Conservation (phyloP, 176 grass and related monocot species). For the Raddia guianensis region DNA sequence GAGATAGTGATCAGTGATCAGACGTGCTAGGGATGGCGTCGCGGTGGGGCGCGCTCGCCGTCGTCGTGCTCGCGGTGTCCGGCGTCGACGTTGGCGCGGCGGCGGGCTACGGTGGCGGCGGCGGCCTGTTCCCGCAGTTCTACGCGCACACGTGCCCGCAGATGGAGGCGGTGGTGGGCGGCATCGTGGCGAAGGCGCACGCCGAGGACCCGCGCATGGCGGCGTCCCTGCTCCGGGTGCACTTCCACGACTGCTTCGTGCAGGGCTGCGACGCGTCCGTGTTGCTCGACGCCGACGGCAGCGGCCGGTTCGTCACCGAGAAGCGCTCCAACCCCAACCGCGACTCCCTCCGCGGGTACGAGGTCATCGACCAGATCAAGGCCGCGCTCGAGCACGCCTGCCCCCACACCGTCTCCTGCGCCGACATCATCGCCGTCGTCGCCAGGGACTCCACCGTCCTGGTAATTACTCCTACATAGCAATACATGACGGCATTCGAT, state of each 20-base stretch:
- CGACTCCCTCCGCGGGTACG: constrained; percentile 73
- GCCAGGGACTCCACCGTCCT: constrained; percentile 77
- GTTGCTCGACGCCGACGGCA: constrained; percentile 79
- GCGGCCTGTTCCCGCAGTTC: constrained; percentile 62
- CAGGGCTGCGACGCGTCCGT: constrained; percentile 90
- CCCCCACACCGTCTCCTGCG: constrained; percentile 71
- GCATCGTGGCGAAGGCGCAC: constrained; percentile 65
- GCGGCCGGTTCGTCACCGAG: constrained; percentile 62
- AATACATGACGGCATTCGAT: no score
- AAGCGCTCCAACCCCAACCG: constrained; percentile 77
- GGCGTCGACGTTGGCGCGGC: constrained; percentile 9
- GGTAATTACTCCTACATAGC: constrained; percentile 26
- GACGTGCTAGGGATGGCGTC: constrained; percentile 17
- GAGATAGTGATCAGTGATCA: not conserved
- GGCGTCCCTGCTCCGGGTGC: constrained; percentile 78
- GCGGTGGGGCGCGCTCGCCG: constrained; percentile 36
- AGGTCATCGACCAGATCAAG: constrained; percentile 96
- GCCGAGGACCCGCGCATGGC: constrained; percentile 83
- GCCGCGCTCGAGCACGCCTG: constrained; percentile 68
- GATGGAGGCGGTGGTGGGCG: constrained; percentile 56
- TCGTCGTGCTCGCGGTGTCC: not conserved
- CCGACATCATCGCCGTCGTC: constrained; percentile 71
- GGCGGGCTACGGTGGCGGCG: constrained; percentile 7
- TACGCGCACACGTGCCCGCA: constrained; percentile 80
- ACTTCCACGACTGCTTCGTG: constrained; percentile 99